These are phyloP conservation scores for Penicillium silybi DNA, from an alignment of 495 filamentous ascomycete genomes.

Conservation along the genomic window DNA sequence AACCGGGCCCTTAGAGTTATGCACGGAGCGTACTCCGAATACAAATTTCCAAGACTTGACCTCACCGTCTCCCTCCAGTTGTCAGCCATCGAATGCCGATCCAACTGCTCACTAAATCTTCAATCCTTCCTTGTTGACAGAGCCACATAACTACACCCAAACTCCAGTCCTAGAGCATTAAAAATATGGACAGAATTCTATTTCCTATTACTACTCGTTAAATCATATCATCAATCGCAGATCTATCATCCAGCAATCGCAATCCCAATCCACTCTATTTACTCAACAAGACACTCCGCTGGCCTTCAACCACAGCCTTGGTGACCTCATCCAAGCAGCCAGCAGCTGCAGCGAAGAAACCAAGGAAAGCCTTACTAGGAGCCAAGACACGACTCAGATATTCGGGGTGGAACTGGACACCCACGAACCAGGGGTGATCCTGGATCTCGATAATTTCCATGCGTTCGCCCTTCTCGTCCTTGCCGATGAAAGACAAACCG, in stretches of 20 bases:
- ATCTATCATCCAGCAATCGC: not conserved
- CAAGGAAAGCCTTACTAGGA: slow-evolving; percentile 76
- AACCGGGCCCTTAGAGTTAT: too few species aligned
- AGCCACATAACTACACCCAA: too few species aligned
- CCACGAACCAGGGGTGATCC: slow-evolving; percentile 90
- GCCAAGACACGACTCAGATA: slow-evolving; percentile 69
- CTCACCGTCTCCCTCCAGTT: too few species aligned
- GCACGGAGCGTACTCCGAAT: too few species aligned
- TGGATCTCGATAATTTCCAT: slow-evolving; percentile 91
- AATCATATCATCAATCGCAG: not conserved
- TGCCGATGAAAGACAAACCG: slow-evolving; percentile 52
- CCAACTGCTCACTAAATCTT: too few species aligned
- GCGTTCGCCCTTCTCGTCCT: slow-evolving; percentile 75
- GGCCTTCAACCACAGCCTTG: slow-evolving; percentile 6
- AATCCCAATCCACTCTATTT: not conserved
- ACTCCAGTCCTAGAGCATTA: too few species aligned
- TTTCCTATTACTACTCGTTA: not conserved
- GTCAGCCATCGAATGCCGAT: too few species aligned
- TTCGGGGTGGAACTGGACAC: slow-evolving; percentile 86
- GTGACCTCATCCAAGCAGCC: slow-evolving; percentile 39
- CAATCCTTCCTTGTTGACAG: too few species aligned
- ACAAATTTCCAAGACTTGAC: too few species aligned
- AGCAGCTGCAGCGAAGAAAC: slow-evolving; percentile 74
- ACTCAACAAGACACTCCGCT: not conserved
- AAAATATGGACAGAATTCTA: not conserved